Evolutionary conservation across 192 early-diverging fungal genomes (phyloP), one percentile per base, ranked within the genome.

Genomic region (Coemansia sp.): DNA sequence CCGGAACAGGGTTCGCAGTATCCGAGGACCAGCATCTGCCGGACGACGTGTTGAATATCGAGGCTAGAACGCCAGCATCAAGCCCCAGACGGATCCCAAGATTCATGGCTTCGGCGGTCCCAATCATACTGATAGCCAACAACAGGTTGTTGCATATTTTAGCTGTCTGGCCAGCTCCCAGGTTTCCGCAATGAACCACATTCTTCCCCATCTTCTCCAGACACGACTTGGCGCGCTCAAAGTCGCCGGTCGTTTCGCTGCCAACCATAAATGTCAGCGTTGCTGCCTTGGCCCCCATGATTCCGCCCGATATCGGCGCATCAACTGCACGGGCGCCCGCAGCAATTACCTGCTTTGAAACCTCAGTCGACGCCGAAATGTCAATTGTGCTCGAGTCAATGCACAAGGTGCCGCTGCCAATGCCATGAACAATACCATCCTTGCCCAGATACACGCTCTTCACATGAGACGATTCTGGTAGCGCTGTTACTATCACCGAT

Each of bases 101-200:
- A 69, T 93, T 92, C 90, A 99, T 92, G 8, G 97, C 88, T 84
- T 99, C 97, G 1, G 91, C 85, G 0, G 91, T 90, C 19, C 91
- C 97, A 41, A 97, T 86, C 97, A 99, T 99, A 19, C 90, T 89
- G 67, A 95, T 93, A 10, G 93, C 97, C 26, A 98, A 84, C 39
- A 99, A 73, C 90, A 97, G 93, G 75, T 99, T 99, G 85, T 99
- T 99, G 85, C 93, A 94, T 54, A 99, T 95, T 76, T 99, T 99
- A 58, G 94, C 95, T 0, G 92, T 90, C 68, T 95, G 94, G 4
- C 95, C 95, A 12, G 88, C 90, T 3, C 95, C 95, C 74, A 88
- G 82, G 0, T 67, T 66, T 12, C 97, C 95, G 76, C 94, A 97
- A 71, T 91, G 83, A 16, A 93, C 87, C 61, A 97, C 90, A 61